These are phyloP conservation scores for Alternaria triticina DNA, from an alignment of 2,329 filamentous ascomycete species.

Conservation along the genomic window DNA sequence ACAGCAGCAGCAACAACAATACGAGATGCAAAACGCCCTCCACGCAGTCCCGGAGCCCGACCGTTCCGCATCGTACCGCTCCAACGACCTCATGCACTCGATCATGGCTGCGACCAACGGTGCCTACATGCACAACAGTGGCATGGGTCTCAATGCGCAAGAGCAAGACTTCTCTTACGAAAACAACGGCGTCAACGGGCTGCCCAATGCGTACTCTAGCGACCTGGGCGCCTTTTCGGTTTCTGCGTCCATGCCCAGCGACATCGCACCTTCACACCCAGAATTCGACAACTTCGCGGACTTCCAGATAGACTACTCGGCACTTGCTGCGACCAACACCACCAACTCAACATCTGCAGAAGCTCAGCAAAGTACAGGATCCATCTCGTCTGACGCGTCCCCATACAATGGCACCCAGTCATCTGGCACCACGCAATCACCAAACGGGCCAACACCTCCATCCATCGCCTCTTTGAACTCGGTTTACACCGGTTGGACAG, in stretches of 20 bases:
- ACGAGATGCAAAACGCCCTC: conserved; percentile 44
- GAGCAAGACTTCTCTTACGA: conserved; percentile 26
- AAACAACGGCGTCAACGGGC: conserved; percentile 22
- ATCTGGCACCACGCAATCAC: conserved; percentile 39
- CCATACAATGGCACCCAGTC: conserved; percentile 46
- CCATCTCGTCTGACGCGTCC: conserved; percentile 42
- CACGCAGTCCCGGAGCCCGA: conserved; percentile 44
- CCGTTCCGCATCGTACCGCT: conserved; percentile 32
- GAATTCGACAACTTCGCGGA: conserved; percentile 35
- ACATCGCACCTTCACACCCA: conserved; percentile 29
- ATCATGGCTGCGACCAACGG: conserved; percentile 46
- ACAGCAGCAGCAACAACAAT: conserved; percentile 36
- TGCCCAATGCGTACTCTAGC: conserved; percentile 28
- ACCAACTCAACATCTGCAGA: conserved; percentile 33
- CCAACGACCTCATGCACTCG: conserved; percentile 45
- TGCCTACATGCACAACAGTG: conserved; percentile 40
- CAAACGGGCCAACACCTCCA: conserved; percentile 38
- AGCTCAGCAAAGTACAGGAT: conserved; percentile 38
- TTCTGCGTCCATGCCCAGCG: conserved; percentile 28
- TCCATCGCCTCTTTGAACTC: conserved; percentile 47
- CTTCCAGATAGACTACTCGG: conserved; percentile 33
- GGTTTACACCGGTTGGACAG: conserved; percentile 47
- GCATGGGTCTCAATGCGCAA: conserved; percentile 33
- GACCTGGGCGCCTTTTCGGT: conserved; percentile 34
- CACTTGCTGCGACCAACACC: conserved; percentile 29